Percentiles rank a stretch among this genome's conserved stretches.
Conservation (phyloP, 345 rosid genomes). For the Xanthoceras sorbifolium region DNA sequence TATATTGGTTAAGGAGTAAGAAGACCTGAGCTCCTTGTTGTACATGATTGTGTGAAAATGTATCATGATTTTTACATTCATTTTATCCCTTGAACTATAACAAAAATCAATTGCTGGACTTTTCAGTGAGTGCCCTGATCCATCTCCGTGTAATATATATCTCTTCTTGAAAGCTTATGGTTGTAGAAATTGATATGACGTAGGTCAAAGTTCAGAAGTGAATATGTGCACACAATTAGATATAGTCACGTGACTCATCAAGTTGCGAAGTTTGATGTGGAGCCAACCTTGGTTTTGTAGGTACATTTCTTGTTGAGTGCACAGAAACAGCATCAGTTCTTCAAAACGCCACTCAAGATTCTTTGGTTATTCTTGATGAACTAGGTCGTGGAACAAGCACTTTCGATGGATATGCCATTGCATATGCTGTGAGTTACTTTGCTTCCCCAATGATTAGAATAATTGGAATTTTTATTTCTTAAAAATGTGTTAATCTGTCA, state of each 20-base stretch:
- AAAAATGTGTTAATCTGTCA: neutral
- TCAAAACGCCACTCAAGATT: constrained; percentile 88
- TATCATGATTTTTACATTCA: neutral
- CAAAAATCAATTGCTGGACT: neutral
- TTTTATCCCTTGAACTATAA: neutral
- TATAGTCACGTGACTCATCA: constrained; percentile 1
- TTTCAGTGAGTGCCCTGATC: neutral
- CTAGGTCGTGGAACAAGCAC: constrained; percentile 98
- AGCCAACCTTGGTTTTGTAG: constrained; percentile 37
- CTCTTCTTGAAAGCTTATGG: neutral
- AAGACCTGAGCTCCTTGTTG: neutral
- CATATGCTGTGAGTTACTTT: constrained; percentile 66
- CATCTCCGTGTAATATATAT: neutral
- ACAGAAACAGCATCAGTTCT: constrained; percentile 96
- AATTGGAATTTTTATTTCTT: neutral
- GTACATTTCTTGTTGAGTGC: constrained; percentile 92
- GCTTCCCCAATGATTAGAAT: neutral
- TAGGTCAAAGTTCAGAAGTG: constrained; percentile 4
- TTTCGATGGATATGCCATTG: constrained; percentile 95
- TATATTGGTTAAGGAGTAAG: neutral
- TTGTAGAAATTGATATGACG: neutral
- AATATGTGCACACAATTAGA: neutral
- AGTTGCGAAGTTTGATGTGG: constrained; percentile 17
- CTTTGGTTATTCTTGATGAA: constrained; percentile 90
- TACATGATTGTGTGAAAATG: neutral